Percentiles rank a stretch among this genome's conserved stretches.
These are phyloP conservation scores for Adenanthera pavonina DNA, from an alignment of 306 rosid genomes.

Conservation along the genomic window DNA sequence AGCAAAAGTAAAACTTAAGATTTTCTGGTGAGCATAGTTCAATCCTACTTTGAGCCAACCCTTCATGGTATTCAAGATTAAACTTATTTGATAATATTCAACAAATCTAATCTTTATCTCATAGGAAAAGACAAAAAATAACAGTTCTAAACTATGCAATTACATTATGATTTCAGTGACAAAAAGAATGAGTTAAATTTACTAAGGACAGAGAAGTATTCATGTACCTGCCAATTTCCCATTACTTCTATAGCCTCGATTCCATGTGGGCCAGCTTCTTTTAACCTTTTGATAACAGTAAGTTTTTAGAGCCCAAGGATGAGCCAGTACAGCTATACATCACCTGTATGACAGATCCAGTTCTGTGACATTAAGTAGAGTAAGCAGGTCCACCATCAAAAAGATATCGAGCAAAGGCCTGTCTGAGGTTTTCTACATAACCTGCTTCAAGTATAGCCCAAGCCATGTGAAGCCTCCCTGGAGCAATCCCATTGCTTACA, in stretches of 20 bases:
- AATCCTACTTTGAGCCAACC: neutral
- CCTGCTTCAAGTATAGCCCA: conserved; percentile 28
- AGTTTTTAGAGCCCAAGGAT: conserved; percentile 92
- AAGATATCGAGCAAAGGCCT: conserved; percentile 56
- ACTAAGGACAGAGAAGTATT: too few species aligned
- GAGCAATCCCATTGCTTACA: conserved; percentile 94
- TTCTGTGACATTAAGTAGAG: conserved; percentile 65
- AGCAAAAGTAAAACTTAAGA: neutral
- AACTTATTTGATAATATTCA: conserved; percentile 5
- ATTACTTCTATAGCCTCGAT: too few species aligned
- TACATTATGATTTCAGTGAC: too few species aligned
- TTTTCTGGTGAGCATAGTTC: neutral
- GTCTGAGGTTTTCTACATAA: too few species aligned
- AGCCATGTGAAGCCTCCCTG: conserved; percentile 92
- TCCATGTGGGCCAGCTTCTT: too few species aligned
- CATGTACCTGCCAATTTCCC: too few species aligned
- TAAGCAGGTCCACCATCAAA: conserved; percentile 96
- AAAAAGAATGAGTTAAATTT: too few species aligned
- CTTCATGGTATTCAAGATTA: neutral
- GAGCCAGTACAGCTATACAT: conserved; percentile 87
- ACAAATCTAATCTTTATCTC: conserved; percentile 9
- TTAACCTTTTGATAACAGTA: conserved; percentile 56
- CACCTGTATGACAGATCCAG: conserved; percentile 77
- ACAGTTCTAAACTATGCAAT: conserved; percentile 18
- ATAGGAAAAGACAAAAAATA: neutral